Evolutionary conservation across 1,139 yeast genomes (phyloP).

Genomic region (Hyphopichia pseudoburtonii): DNA sequence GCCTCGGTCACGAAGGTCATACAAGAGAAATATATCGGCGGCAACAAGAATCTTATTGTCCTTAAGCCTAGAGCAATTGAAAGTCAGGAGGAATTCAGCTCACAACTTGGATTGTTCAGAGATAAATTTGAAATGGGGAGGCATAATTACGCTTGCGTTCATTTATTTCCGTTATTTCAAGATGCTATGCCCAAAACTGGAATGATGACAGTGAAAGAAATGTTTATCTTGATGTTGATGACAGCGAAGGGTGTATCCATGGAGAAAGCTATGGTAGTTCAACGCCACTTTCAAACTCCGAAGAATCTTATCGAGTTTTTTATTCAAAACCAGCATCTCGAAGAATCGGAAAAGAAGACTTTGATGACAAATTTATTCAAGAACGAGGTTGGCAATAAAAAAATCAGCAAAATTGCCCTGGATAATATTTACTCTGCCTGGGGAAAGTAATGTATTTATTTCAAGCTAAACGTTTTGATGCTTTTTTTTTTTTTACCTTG

Average conservation of each 20-base stretch:
- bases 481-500: too few relatives aligned
- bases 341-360: constrained; percentile 33
- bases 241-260: constrained; percentile 76
- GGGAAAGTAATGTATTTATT: constrained; percentile 34
- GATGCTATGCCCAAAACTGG: constrained; percentile 70
- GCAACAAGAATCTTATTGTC: constrained; percentile 38
- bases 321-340: constrained; percentile 13
- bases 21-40: constrained; percentile 28
- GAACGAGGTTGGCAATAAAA: constrained; percentile 58
- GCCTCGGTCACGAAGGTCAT: constrained; percentile 57
- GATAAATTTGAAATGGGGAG: constrained; percentile 34
- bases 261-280: constrained; percentile 82
- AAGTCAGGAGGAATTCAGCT: constrained; percentile 53
- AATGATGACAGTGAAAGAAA: constrained; percentile 70
- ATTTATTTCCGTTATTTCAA: constrained; percentile 64
- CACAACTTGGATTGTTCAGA: constrained; percentile 41
- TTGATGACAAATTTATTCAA: constrained; percentile 47
- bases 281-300: constrained; percentile 66
- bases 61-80: constrained; percentile 51
- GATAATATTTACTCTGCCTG: constrained; percentile 61
- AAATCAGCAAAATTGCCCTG: constrained; percentile 60
- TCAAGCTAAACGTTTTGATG: background rate
- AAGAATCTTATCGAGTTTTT: constrained; percentile 41
- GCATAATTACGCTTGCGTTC: constrained; percentile 51
- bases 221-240: constrained; percentile 76